Evolutionary conservation across 2,329 filamentous ascomycete species (phyloP), one percentile per base, ranked within the genome.

Genomic region (Albophoma yamanashiensis): DNA sequence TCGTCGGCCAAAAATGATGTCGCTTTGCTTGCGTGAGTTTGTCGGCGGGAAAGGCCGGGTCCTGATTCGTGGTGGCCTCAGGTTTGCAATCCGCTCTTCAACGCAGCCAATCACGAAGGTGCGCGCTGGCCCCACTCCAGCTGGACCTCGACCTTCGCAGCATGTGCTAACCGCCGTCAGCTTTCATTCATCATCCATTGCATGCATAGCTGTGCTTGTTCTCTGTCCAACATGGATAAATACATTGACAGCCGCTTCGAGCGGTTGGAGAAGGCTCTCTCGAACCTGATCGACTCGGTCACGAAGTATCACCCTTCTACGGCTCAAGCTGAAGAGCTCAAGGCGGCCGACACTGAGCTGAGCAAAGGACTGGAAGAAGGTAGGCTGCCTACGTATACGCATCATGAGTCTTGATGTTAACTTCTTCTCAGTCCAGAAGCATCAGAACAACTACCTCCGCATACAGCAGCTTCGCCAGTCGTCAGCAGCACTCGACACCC

Each of bases 281-380:
- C 82, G 15, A 84, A 78, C 36, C 78, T 95, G 40, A 87, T 92
- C 66, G 89, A 92, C 70, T 92, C 89, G 0, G 88, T 95, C 63
- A 82, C 89, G 7, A 89, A 91, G 64, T 93, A 92, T 74, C 91
- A 92, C 67, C 90, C 91, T 0, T 89, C 88, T 8, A 77, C 83
- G 5, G 74, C 79, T 42, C 83, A 87, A 34, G 89, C 88, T 7
- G 77, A 83, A 60, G 88, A 92, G 64, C 83, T 95, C 12, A 78
- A 89, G 22, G 77, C 79, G 9, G 90, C 89, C 31, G 89, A 95
- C 69, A 77, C 80, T 50, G 84, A 87, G 62, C 80, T 95, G 53
- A 82, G 78, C 65, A 76, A 80, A 64, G 85, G 88, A 5, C 78
- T 95, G 3, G 80, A 86, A 66, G 78, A 88, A 71, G 76, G 89